Evolutionary conservation across 2,329 filamentous ascomycete genomes (phyloP).

Genomic region (Xylaria sp.): DNA sequence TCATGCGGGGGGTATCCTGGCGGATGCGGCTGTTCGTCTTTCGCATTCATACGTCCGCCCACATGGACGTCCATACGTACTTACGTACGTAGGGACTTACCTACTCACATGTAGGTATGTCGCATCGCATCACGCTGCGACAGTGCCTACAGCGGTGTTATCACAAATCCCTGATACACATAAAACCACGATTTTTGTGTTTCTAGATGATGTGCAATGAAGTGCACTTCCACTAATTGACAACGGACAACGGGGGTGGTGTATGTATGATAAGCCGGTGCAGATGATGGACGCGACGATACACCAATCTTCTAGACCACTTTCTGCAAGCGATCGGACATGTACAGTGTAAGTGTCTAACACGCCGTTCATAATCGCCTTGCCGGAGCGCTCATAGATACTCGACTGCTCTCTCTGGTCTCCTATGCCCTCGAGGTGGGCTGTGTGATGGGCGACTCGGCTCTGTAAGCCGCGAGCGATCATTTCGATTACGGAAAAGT

Average conservation of each 20-base stretch:
- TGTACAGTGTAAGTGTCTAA: not conserved
- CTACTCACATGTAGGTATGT: no score
- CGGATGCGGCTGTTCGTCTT: not conserved
- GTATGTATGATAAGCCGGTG: not conserved
- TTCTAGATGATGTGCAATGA: not conserved
- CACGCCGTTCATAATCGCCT: not conserved
- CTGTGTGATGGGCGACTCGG: not conserved
- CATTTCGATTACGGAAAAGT: slow-evolving; percentile 1
- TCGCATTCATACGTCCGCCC: no score
- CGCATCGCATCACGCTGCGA: not conserved
- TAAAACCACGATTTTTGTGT: not conserved
- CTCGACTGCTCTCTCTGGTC: not conserved
- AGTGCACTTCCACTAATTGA: not conserved
- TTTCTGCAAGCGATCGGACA: slow-evolving; percentile 9
- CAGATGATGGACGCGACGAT: slow-evolving; percentile 7
- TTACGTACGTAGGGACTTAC: no score
- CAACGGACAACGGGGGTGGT: not conserved
- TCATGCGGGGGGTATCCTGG: not conserved
- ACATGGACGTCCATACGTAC: no score
- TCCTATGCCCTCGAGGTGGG: not conserved
- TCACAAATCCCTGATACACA: not conserved
- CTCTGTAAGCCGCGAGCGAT: slow-evolving; percentile 2
- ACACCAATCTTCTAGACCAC: slow-evolving; percentile 1
- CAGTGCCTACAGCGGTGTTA: not conserved
- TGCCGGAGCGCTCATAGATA: not conserved